phyloP scores from a whole-genome alignment of 345 rosid species.

The Citrus trifoliata region DNA sequence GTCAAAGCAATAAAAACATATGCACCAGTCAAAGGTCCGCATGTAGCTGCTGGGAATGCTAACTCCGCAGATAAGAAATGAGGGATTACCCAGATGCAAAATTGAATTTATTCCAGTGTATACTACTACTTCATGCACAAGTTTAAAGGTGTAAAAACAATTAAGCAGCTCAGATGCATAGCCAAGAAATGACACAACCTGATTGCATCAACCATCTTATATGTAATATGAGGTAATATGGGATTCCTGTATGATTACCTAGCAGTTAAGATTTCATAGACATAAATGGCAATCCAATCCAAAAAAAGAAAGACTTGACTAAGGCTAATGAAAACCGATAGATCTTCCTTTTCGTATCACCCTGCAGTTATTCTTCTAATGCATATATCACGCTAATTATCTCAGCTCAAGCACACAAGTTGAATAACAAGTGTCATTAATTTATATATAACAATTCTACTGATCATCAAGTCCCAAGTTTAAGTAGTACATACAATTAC shows the following conservation, averaged over 20 bases:
- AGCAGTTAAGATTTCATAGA: background rate
- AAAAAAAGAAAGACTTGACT: background rate
- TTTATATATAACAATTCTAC: background rate
- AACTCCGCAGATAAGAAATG: background rate
- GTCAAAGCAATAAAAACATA: too few relatives aligned
- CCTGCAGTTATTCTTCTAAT: background rate
- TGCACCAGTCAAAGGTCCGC: too few relatives aligned
- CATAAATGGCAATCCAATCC: background rate
- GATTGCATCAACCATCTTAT: too few relatives aligned
- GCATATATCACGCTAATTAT: background rate
- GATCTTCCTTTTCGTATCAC: background rate
- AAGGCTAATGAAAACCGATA: background rate
- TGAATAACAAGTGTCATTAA: background rate
- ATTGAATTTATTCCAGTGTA: background rate
- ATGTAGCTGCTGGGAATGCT: background rate
- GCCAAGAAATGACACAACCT: background rate
- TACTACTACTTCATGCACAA: background rate
- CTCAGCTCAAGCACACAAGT: background rate
- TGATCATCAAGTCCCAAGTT: background rate
- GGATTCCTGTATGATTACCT: background rate
- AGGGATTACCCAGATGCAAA: too few relatives aligned
- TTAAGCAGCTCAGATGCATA: background rate
- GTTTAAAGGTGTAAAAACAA: background rate
- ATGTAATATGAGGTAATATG: background rate
- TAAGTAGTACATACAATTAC: background rate